Conservation (phyloP, 2,329 filamentous ascomycete genomes). For the Nannizzia gypsea region DNA sequence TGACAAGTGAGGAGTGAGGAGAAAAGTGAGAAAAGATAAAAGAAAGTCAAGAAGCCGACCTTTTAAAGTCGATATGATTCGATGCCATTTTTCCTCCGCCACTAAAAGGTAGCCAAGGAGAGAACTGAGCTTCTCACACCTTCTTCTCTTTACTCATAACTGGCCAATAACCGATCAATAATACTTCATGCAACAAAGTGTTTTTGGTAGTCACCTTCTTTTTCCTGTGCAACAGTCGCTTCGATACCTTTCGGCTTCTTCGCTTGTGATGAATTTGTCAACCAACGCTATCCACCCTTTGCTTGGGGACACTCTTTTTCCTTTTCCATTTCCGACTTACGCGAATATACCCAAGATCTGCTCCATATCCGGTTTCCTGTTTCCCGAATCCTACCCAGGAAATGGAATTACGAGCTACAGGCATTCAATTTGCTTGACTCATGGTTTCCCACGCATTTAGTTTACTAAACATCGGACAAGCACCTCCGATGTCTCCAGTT, state of each 20-base stretch:
- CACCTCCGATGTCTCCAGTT: neutral
- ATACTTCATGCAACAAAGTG: neutral
- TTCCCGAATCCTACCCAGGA: too few relatives aligned
- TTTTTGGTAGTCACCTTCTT: neutral
- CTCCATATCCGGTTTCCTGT: too few relatives aligned
- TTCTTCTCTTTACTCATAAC: neutral
- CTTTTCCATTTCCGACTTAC: neutral
- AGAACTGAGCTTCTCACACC: neutral
- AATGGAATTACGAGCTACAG: neutral
- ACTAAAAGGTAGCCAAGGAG: neutral
- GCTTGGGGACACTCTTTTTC: neutral
- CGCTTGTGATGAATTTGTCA: neutral
- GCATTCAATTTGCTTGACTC: neutral
- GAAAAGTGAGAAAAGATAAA: too few relatives aligned
- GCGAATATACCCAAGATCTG: neutral
- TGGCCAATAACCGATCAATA: neutral
- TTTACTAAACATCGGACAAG: neutral
- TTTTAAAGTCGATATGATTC: neutral
- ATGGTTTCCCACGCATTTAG: too few relatives aligned
- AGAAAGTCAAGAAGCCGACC: too few relatives aligned
- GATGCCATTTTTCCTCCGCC: neutral
- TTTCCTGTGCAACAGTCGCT: neutral
- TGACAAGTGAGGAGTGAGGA: too few relatives aligned
- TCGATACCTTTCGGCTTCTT: neutral
- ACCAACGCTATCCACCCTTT: neutral